A percentile compares a stretch with the other conserved stretches of the same genome.
phyloP scores from a whole-genome alignment of 2,329 filamentous ascomycete species.

The Aspergillus sp. region DNA sequence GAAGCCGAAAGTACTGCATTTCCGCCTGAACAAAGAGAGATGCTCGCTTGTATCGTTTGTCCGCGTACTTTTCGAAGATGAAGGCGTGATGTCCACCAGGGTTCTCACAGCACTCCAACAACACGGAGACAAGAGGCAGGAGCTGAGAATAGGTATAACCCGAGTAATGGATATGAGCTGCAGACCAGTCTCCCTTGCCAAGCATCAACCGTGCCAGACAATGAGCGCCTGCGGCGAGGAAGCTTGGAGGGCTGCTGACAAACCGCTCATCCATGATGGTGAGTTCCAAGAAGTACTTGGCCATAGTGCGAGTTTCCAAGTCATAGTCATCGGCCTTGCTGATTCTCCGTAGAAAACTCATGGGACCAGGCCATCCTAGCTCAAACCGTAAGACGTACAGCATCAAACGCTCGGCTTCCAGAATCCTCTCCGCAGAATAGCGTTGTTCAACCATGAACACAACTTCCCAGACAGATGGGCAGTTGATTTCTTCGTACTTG shows the following conservation, averaged over 20 bases:
- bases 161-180: slow-evolving; percentile 83
- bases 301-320: slow-evolving; percentile 84
- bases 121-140: slow-evolving; percentile 65
- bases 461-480: slow-evolving; percentile 88
- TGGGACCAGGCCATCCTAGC: slow-evolving; percentile 95
- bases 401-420: slow-evolving; percentile 98
- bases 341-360: slow-evolving; percentile 94
- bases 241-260: slow-evolving; percentile 84
- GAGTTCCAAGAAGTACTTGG: slow-evolving; percentile 96
- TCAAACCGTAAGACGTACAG: slow-evolving; percentile 93
- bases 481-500: slow-evolving; percentile 99
- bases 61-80: slow-evolving; percentile 86
- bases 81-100: slow-evolving; percentile 75
- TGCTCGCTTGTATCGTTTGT: slow-evolving; percentile 79
- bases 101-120: slow-evolving; percentile 81
- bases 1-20: slow-evolving; percentile 54
- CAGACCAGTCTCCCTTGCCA: slow-evolving; percentile 82
- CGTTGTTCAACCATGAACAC: slow-evolving; percentile 97
- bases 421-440: slow-evolving; percentile 82
- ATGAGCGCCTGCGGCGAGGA: slow-evolving; percentile 82
- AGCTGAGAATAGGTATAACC: slow-evolving; percentile 86
- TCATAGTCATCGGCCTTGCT: slow-evolving; percentile 99
- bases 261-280: slow-evolving; percentile 98
- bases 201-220: slow-evolving; percentile 85
- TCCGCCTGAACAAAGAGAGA: slow-evolving; percentile 73